Evolutionary conservation across 352 stramenopile species (phyloP).

Genomic region (Sclerospora graminicola): DNA sequence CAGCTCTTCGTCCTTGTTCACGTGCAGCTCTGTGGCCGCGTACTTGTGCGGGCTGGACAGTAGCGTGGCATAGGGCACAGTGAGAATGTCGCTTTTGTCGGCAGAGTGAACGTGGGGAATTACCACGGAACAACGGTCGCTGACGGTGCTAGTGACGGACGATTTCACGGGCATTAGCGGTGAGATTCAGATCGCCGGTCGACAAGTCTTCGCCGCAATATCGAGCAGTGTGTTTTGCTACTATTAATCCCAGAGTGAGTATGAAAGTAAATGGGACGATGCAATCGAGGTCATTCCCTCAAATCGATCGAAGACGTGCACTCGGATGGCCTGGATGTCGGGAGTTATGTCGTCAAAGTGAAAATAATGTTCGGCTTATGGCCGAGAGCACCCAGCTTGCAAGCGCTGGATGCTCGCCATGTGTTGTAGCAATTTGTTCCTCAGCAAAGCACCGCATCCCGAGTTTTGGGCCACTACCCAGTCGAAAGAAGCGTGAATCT

Average conservation of each 20-base stretch:
- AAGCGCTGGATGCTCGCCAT: constrained; percentile 86
- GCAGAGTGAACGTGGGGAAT: no score
- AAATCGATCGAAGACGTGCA: constrained; percentile 72
- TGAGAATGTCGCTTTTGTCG: constrained; percentile 7
- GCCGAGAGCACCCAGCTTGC: constrained; percentile 54
- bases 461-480: constrained; percentile 68
- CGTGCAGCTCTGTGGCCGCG: constrained; percentile 8
- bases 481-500: constrained; percentile 80
- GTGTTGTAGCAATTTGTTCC: constrained; percentile 69
- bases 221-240: constrained; percentile 81
- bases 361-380: constrained; percentile 62
- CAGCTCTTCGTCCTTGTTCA: constrained; percentile 11
- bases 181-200: constrained; percentile 53
- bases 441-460: constrained; percentile 53
- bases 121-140: constrained; percentile 18
- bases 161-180: constrained; percentile 53
- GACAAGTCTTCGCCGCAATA: constrained; percentile 63
- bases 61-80: constrained; percentile 12
- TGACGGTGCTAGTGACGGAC: constrained; percentile 20
- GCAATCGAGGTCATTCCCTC: constrained; percentile 70
- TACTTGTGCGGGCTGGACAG: constrained; percentile 13
- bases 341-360: constrained; percentile 75
- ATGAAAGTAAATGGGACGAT: constrained; percentile 77
- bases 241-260: constrained; percentile 71
- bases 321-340: constrained; percentile 55